Percentiles rank a stretch among this genome's conserved stretches.
These are phyloP conservation scores for Wickerhamomyces alni DNA, from an alignment of 805 yeast genomes.

Conservation along the genomic window DNA sequence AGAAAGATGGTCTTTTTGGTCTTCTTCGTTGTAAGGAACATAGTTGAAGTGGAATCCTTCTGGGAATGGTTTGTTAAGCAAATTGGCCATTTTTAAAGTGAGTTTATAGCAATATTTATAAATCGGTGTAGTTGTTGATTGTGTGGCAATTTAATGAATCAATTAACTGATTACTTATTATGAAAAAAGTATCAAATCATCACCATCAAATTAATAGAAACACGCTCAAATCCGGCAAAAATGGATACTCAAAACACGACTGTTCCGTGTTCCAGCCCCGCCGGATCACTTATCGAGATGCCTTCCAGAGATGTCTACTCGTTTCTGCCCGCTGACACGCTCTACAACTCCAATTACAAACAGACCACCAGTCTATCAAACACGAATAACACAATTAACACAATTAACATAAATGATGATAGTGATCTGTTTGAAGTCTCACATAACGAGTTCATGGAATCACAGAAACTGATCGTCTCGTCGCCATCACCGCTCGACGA, in stretches of 20 bases:
- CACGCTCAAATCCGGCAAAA: neutral
- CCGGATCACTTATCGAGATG: neutral
- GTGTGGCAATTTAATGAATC: no score
- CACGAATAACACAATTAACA: no score
- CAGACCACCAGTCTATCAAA: no score
- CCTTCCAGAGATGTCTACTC: neutral
- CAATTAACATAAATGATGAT: neutral
- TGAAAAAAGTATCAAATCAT: no score
- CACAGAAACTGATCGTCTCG: constrained; percentile 8
- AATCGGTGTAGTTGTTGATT: no score
- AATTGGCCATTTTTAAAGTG: neutral
- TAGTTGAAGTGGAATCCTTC: constrained; percentile 23
- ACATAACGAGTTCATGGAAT: constrained; percentile 9
- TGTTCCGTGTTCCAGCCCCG: neutral
- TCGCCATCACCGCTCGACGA: constrained; percentile 5
- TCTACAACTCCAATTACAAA: no score
- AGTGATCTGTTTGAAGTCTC: constrained; percentile 10
- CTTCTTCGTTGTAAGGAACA: constrained; percentile 23
- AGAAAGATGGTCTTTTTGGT: constrained; percentile 20
- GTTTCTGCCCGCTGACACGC: neutral
- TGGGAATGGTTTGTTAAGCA: constrained; percentile 22
- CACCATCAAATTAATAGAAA: no score
- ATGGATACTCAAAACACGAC: neutral
- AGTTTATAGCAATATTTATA: neutral
- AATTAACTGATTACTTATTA: no score